Conservation (phyloP, 805 yeast genomes). For the Metschnikowia cerradonensis region DNA sequence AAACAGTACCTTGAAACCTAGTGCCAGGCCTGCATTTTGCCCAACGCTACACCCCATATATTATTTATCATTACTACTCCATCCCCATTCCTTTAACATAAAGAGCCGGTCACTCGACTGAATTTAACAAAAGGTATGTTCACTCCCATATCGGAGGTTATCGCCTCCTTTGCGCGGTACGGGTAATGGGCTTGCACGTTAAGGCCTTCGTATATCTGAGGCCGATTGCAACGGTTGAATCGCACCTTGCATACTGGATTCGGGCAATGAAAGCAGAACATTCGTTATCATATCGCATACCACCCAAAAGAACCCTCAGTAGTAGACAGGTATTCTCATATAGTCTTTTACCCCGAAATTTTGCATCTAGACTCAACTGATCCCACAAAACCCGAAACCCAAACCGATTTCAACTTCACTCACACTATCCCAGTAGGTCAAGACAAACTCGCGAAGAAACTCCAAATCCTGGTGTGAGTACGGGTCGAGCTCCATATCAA, state of each 20-base stretch:
- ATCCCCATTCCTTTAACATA: background rate
- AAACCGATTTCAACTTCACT: slow-evolving; percentile 32
- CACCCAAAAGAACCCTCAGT: background rate
- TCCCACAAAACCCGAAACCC: slow-evolving; percentile 32
- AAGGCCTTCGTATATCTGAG: background rate
- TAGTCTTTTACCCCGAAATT: background rate
- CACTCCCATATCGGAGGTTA: background rate
- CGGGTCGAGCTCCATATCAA: slow-evolving; percentile 42
- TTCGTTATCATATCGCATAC: background rate
- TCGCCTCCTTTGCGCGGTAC: background rate
- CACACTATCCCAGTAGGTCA: slow-evolving; percentile 31
- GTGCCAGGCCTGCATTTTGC: background rate
- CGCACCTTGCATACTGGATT: background rate
- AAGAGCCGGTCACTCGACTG: background rate
- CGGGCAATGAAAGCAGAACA: background rate
- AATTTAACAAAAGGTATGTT: background rate
- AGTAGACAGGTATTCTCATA: background rate
- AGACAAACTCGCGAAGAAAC: slow-evolving; percentile 34
- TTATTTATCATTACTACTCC: too few relatives aligned
- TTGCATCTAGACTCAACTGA: background rate
- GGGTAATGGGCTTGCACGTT: background rate
- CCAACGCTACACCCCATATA: too few relatives aligned
- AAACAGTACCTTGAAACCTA: background rate
- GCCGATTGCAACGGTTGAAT: background rate
- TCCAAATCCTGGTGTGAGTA: slow-evolving; percentile 35